Percentiles rank a stretch among this genome's conserved stretches.
These are phyloP conservation scores for Cutaneotrichosporon mucoides DNA, from an alignment of 1,284 basidiomycete genomes.

Conservation along the genomic window DNA sequence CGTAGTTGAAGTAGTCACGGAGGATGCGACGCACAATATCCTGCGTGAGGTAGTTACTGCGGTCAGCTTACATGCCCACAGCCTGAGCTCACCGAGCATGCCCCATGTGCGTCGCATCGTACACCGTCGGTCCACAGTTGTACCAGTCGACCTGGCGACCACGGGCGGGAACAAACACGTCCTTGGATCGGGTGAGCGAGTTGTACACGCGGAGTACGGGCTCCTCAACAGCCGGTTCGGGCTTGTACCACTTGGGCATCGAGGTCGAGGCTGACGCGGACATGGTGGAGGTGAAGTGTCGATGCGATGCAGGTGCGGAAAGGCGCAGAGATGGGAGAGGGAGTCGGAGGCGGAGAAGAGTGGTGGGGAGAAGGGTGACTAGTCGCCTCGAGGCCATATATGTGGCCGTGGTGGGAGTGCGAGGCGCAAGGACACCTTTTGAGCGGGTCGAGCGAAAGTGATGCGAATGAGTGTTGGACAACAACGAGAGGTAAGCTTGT, in stretches of 20 bases:
- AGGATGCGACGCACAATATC: slow-evolving; percentile 91
- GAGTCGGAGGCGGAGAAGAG: too few species aligned
- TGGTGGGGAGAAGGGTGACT: background rate
- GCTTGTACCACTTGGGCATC: slow-evolving; percentile 47
- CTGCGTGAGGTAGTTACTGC: slow-evolving; percentile 95
- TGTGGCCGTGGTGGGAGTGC: background rate
- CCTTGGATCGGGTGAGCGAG: slow-evolving; percentile 88
- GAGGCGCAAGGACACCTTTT: background rate
- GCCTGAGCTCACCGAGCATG: slow-evolving; percentile 86
- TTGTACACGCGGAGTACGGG: slow-evolving; percentile 80
- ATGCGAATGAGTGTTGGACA: background rate
- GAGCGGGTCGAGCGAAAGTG: background rate
- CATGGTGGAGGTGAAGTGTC: slow-evolving; percentile 14
- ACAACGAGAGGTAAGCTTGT: too few species aligned
- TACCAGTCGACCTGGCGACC: slow-evolving; percentile 96
- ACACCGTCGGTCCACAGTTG: slow-evolving; percentile 99
- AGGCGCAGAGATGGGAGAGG: slow-evolving; percentile 2
- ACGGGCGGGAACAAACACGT: slow-evolving; percentile 73
- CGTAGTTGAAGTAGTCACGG: slow-evolving; percentile 94
- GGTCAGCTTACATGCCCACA: too few species aligned
- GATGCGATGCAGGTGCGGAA: background rate
- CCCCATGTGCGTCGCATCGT: slow-evolving; percentile 98
- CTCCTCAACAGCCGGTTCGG: slow-evolving; percentile 30
- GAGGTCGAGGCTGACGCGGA: slow-evolving; percentile 29
- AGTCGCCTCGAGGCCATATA: slow-evolving; percentile 9